Evolutionary conservation across 169 alveolate species (phyloP), one percentile per base, ranked within the genome.

Genomic region (Cryptosporidium bovis): DNA sequence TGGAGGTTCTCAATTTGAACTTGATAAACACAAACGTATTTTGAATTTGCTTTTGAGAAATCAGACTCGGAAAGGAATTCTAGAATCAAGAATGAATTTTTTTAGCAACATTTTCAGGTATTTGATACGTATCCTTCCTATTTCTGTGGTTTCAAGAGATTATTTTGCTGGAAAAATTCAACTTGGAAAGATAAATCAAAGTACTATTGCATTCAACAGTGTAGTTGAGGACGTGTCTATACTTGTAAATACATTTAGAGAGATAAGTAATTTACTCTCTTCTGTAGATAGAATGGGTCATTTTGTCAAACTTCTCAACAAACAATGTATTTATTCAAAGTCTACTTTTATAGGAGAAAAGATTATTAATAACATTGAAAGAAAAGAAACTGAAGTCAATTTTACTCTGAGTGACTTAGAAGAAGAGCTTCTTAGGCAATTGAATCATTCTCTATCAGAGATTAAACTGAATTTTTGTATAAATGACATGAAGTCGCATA

Each of bases 281-380:
- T 67, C 84, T 20, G 62, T 83, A 6, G 77, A 83, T 46, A 67
- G 90, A 31, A 44, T 83, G n/a, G 84, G 90, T 3, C 90, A 83
- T 46, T 83, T 83, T 53, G 62, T 83, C 27, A 27, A 3, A n/a
- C 53, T 60, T n/a, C 44, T 77, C 33, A 71, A 55, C 13, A 62
- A 77, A 5, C 50, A 77, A 4, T 77, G 20, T 62, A 31, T 77
- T 60, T 71, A 77, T n/a, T 60, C 77, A 4, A 53, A 60, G 36
- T 77, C 71, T 20, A 10, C 13, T 13, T 40, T 12, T 20, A 60
- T 77, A 15, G 69, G 87, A 12, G 87, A 77, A 40, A 29, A 24
- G 44, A 40, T 77, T 5, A 34, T 62, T 18, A 29, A 56, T 24
- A 44, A 33, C 1, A 18, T 62, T 5, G 87, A 60, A 60, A 7